Percentiles rank a stretch among this genome's conserved stretches.
Conservation (phyloP, 2,329 filamentous ascomycete species). For the Calonectria fujianensis region DNA sequence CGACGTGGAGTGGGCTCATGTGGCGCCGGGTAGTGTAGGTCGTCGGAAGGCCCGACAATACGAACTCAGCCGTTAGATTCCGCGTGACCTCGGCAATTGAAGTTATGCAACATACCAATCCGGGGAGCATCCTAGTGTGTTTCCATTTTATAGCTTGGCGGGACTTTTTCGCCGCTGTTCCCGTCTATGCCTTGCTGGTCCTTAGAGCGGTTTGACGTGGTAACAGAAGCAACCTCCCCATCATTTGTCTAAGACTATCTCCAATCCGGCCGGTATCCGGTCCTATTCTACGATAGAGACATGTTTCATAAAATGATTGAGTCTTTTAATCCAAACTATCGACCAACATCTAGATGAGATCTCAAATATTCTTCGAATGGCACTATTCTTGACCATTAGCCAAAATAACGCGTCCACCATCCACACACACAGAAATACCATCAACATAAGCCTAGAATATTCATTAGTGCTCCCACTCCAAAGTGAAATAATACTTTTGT, state of each 20-base stretch:
- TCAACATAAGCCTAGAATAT: slow-evolving; percentile 56
- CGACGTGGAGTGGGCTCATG: no score
- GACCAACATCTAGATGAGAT: background rate
- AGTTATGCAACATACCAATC: background rate
- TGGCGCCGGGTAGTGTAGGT: background rate
- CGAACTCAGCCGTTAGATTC: background rate
- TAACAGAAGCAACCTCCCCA: background rate
- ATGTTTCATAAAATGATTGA: background rate
- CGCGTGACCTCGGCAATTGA: background rate
- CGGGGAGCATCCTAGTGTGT: no score
- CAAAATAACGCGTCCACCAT: slow-evolving; percentile 56
- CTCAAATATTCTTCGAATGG: background rate
- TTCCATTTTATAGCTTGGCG: no score
- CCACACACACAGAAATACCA: slow-evolving; percentile 56
- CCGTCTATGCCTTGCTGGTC: background rate
- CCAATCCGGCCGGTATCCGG: no score
- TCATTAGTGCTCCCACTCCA: background rate
- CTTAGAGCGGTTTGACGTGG: background rate
- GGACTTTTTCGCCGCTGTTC: background rate
- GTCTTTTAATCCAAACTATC: background rate
- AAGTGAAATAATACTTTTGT: background rate
- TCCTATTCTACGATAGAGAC: background rate
- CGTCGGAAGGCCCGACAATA: background rate
- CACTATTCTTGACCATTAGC: slow-evolving; percentile 55
- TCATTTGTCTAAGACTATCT: background rate